Evolutionary conservation across 2,329 filamentous ascomycete genomes (phyloP), one percentile per base, ranked within the genome.

Genomic region (Pseudocercospora cruenta): DNA sequence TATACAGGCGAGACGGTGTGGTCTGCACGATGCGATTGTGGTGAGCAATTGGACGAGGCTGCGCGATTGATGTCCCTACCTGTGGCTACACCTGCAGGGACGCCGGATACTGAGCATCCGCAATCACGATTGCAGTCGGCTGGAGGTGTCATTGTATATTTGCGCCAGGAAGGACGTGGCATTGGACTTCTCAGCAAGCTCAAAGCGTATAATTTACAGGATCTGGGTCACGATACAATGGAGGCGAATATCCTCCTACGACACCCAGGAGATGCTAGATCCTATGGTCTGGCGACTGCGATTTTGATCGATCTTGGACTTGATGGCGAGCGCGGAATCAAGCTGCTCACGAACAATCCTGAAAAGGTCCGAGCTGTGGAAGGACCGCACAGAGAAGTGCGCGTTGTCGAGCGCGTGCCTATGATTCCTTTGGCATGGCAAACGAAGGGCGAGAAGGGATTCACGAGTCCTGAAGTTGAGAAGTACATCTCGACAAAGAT

Each of bases 1-100:
- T 99, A 99, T 80, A 99, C 95, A 0, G 95, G 95, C 66, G 95
- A 99, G 83, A 99, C 95, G 0, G 95, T 96, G 0, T 98, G 95
- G 95, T 97, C 94, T 7, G 94, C 95, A 39, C 89, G 95, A 28
- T 99, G 95, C 81, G 95, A 99, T 81, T 99, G 95, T 78, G 95
- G 95, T 64, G 95, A 99, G 81, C 95, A 99, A 78, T 86, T 99
- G 1, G 95, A 99, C 78, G 95, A 99, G 82, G 95, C 95, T 1
- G 95, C 94, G 1, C 87, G 95, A 26, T 82, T 99, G 1, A 99
- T 99, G 95, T 90, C 71, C 19, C 59, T 77, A 22, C 75, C 75
- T 22, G 64, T 69, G 28, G 68, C 75, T 14, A 73, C 75, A 4
- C 72, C 74, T 8, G 64, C 59, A 4, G 72, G 73, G 2, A 76